Evolutionary conservation across 2,329 filamentous ascomycete species (phyloP), one percentile per base, ranked within the genome.

Genomic region (Aspergillus fumigatus): DNA sequence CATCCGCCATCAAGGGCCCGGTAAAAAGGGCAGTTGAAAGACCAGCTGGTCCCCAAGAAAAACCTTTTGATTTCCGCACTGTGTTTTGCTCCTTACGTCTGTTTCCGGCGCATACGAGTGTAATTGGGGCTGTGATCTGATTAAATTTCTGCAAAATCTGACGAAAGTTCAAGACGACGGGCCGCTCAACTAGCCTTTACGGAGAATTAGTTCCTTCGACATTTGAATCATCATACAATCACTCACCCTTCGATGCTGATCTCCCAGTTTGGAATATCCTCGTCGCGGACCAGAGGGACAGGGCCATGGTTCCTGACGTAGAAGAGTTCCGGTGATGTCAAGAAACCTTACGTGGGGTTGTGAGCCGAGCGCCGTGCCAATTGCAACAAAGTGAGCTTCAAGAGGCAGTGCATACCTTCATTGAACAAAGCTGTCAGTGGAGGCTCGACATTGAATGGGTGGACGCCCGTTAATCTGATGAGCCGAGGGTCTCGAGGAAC

Each of bases 81-180:
- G 90, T 81, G 64, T 97, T 97, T 70, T 96, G 92, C 74, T 97
- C 92, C 75, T 96, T 96, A 32, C 92, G 84, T 57, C 92, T 82
- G 72, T 97, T 97, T 1, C 92, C 92, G 3, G 92, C 92, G 71
- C 92, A 97, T 23, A 96, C 92, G 1, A 97, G 82, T 0, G 92
- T 96, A 58, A 97, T 82, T 0, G 92, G 92, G 56, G 89, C 89
- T 2, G 92, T 96, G 26, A 90, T 82, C 69, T 95, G 90, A 54
- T 92, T 86, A 65, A 88, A 95, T 8, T 89, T 82, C 38, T 81
- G 76, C 32, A 95, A 77, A 0, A 97, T 81, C 52, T 94, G 85
- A 40, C 83, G 81, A 51, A 97, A 77, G 2, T 81, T 89, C 64
- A 96, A 79, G 14, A 77, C 87, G 35, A 95, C 75, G 0, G 92